Base-by-base conservation (phyloP, 1,139 yeast species). In the Wickerhamiella pararugosa region DNA sequence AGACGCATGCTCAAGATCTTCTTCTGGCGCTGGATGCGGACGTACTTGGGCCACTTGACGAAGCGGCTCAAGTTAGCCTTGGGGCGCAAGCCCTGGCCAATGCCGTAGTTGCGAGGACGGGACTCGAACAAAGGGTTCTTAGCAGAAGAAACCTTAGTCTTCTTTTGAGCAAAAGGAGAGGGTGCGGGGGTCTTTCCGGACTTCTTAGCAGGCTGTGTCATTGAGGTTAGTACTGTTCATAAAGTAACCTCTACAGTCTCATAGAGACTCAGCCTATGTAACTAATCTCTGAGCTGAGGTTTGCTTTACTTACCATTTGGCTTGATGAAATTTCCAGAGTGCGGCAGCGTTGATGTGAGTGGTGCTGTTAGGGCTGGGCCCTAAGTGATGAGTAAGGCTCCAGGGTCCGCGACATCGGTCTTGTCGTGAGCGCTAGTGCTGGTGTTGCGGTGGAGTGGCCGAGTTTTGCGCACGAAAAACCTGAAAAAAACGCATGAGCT, bases 41-140 rank as follows among this genome's bases (percentile, higher is more conserved):
- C 93, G 68, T 86, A 86, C 70, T 80, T 92, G 66, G 97, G 97
- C 96, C 97, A 87, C 71, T 81, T 87, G 64, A 87, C 96, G 67
- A 81, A 86, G 71, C 96, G 83, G 53, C 92, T 71, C 63, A 87
- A 77, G 82, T 87, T 81, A 73, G 92, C 79, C 76, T 79, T 83
- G 40, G 95, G 95, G 70, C 87, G 96, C 57, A 86, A 63, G 55
- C 77, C 71, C 74, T 84, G 96, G 62, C 98, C 98, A 61, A 90
- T 79, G 71, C 97, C 97, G 63, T 80, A 87, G 75, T 77, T 80
- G 72, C 80, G 81, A 69, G 96, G 93, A 53, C 86, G 74, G 53
- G 93, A 69, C 66, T 81, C 92, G 59, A 79, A 66, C 67, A 84
- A 71, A 59, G 94, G 93, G 76, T 80, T 80, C 61, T 60, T 46